Evolutionary conservation across 345 rosid species (phyloP), one percentile per base, ranked within the genome.

Genomic region (Nephelium lappaceum): DNA sequence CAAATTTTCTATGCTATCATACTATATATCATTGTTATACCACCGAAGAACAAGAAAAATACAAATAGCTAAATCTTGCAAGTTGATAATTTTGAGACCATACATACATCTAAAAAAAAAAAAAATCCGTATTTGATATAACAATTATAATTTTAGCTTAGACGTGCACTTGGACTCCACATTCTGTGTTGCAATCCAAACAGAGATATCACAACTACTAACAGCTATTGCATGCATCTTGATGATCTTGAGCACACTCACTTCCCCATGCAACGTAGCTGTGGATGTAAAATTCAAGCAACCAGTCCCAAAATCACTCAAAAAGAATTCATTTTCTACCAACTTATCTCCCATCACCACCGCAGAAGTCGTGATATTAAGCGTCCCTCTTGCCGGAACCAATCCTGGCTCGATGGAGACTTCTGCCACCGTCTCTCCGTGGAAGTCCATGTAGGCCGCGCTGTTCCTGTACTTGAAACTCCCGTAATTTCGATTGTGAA

Each of bases 401-500:
- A 25, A 39, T 7, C 70, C 39, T 7, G 39, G 75, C 15, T 8
- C 67, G 2, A 89, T 53, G 1, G 85, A 83, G 11, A 81, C 74
- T 8, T 71, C 83, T 0, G 79, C 87, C 0, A 83, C 79, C 0
- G 69, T 31, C 36, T 27, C 70, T 7, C 81, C 88, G 0, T 62
- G 86, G 63, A 81, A 88, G 19, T 78, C 47, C 11, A 89, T 53
- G 8, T 67, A 65, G 5, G 78, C 82, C 1, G 68, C 82, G 6
- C 83, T 45, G 80, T 81, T 82, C 47, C 23, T 0, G 82, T 60
- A 88, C 83, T 78, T 69, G 72, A 88, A 89, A 27, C 83, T 72
- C 0, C 88, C 91, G 21, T 89, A 82, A 60, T 88, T 89, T 1
- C 82, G 88, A 57, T 85, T 88, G 38, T 71, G 69, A 19, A 89